Conservation (phyloP, 179 eudicot species). For the Silene coronaria region DNA sequence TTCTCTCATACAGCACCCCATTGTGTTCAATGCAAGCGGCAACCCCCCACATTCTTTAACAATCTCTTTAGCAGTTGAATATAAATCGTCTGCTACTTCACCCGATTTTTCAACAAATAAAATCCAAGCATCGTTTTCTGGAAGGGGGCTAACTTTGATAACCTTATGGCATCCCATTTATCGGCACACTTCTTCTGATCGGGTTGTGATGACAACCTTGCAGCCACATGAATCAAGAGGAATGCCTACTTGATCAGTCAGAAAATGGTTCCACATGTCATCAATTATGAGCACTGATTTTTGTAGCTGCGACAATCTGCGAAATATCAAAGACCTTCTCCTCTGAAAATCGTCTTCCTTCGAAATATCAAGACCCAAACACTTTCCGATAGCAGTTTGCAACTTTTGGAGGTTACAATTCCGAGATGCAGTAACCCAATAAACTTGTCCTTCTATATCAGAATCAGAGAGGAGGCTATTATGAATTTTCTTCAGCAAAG, state of each 20-base stretch:
- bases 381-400: background rate
- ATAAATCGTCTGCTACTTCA: background rate
- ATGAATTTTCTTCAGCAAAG: too few relatives aligned
- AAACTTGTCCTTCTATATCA: too few relatives aligned
- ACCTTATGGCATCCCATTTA: background rate
- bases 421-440: conserved; percentile 5
- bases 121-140: background rate
- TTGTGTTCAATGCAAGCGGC: conserved; percentile 18
- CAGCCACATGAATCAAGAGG: background rate
- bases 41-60: conserved; percentile 10
- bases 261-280: background rate
- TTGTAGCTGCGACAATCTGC: too few relatives aligned
- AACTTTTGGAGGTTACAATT: background rate
- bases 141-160: background rate
- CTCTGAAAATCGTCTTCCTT: conserved; percentile 1
- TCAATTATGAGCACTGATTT: conserved; percentile 8
- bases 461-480: too few relatives aligned
- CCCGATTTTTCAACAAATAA: conserved; percentile 3
- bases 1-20: conserved; percentile 10
- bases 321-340: background rate
- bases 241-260: conserved; percentile 1
- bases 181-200: background rate
- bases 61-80: background rate
- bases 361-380: background rate
- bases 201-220: too few relatives aligned